A percentile compares a stretch with the other conserved stretches of the same genome.
phyloP scores from a whole-genome alignment of 1,284 basidiomycete species.

The Hemileia vastatrix region DNA sequence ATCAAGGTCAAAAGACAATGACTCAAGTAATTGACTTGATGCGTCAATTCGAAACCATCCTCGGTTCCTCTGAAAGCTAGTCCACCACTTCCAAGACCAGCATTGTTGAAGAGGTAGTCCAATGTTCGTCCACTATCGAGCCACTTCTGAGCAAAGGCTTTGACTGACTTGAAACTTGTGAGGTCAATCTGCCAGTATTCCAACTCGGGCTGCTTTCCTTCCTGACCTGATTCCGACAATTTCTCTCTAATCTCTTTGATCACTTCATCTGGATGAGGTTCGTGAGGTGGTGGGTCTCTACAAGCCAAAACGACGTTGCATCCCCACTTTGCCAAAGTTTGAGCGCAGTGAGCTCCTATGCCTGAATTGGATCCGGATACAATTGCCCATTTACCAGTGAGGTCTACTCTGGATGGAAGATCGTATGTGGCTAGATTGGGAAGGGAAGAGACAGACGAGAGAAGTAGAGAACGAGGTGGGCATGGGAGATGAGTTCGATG shows the following conservation, averaged over 20 bases:
- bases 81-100: constrained; percentile 26
- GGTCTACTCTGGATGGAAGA: background rate
- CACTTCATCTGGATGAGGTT: constrained; percentile 31
- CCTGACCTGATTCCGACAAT: background rate
- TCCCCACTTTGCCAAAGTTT: constrained; percentile 29
- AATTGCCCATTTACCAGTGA: constrained; percentile 10
- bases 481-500: background rate
- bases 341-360: constrained; percentile 33
- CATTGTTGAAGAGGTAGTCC: constrained; percentile 33
- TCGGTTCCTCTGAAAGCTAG: constrained; percentile 24
- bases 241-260: constrained; percentile 23
- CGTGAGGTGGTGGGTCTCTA: constrained; percentile 31
- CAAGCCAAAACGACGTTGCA: constrained; percentile 35
- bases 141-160: constrained; percentile 28
- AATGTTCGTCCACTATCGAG: constrained; percentile 22
- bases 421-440: background rate
- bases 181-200: constrained; percentile 33
- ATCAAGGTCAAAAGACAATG: constrained; percentile 33
- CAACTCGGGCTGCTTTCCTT: constrained; percentile 26
- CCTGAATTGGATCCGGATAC: constrained; percentile 33
- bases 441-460: background rate
- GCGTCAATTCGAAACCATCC: constrained; percentile 34
- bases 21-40: constrained; percentile 31
- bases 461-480: too few relatives aligned
- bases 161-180: constrained; percentile 27